Conservation (phyloP, 371 early-diverging fungal species). For the Syncephalastrum monosporum region DNA sequence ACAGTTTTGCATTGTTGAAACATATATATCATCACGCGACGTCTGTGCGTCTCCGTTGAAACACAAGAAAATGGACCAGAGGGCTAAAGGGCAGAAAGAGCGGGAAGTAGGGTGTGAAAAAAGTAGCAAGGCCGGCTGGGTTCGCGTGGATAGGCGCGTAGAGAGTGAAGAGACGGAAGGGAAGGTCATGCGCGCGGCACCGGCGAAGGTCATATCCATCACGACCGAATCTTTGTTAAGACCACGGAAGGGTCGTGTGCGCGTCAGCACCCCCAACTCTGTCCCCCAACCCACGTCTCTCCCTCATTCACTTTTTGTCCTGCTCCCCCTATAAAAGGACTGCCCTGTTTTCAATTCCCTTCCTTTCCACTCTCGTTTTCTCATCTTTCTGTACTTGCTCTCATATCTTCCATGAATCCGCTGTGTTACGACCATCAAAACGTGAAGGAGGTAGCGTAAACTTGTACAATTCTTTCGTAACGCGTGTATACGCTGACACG, state of each 20-base stretch:
- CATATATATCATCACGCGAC: too few species aligned
- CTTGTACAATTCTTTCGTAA: neutral
- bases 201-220: too few species aligned
- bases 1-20: too few species aligned
- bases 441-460: constrained; percentile 5
- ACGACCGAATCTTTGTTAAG: too few species aligned
- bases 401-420: constrained; percentile 1
- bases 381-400: neutral
- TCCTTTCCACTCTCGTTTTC: constrained; percentile 2
- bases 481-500: neutral
- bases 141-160: too few species aligned
- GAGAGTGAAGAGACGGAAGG: too few species aligned
- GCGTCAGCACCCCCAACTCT: constrained; percentile 2
- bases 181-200: too few species aligned
- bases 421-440: constrained; percentile 4
- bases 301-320: neutral
- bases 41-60: too few species aligned
- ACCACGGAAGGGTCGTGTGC: neutral
- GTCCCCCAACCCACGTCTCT: neutral
- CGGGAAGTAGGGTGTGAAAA: too few species aligned
- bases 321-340: constrained; percentile 1
- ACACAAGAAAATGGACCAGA: too few species aligned
- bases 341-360: constrained; percentile 1
- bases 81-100: too few species aligned
- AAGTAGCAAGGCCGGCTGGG: too few species aligned